Percentiles rank a stretch among this genome's conserved stretches.
Conservation (phyloP, 1,284 basidiomycete species). For the Tylopilus orsonianus region DNA sequence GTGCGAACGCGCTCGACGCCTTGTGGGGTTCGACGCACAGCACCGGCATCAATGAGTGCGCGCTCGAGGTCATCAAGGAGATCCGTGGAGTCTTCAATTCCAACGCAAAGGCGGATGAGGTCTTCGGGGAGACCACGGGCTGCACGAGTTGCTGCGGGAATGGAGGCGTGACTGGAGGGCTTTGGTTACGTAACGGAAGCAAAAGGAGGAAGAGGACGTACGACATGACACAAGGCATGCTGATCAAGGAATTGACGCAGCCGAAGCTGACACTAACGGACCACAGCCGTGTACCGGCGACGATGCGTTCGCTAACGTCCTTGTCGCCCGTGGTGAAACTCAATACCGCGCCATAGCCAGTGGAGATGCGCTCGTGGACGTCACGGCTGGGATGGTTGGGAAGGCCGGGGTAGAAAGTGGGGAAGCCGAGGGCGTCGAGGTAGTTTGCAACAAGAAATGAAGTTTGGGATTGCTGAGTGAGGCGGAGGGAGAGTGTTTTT, state of each 20-base stretch:
- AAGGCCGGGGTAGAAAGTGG: constrained; percentile 93
- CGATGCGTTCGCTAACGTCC: constrained; percentile 87
- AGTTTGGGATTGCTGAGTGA: constrained; percentile 91
- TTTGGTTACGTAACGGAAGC: constrained; percentile 12
- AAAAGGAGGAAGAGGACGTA: constrained; percentile 46
- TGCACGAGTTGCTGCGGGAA: constrained; percentile 90
- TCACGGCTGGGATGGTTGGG: constrained; percentile 81
- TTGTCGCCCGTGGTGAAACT: constrained; percentile 95
- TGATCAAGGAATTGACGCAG: constrained; percentile 97
- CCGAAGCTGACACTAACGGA: constrained; percentile 98
- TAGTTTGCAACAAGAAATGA: constrained; percentile 87
- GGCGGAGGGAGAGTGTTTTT: constrained; percentile 96
- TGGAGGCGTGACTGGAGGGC: constrained; percentile 84
- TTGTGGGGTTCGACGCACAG: constrained; percentile 62
- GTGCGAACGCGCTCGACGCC: constrained; percentile 38
- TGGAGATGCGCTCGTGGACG: constrained; percentile 85
- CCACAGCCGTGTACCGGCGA: constrained; percentile 92
- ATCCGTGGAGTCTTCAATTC: constrained; percentile 94
- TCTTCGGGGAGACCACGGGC: constrained; percentile 96
- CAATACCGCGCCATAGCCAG: constrained; percentile 91
- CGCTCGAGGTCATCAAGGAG: constrained; percentile 94
- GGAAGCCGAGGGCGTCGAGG: constrained; percentile 86
- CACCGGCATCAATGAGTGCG: constrained; percentile 89
- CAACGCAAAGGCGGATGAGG: constrained; percentile 96
- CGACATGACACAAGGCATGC: constrained; percentile 99